These are phyloP conservation scores for Allium fistulosum DNA, from an alignment of 106 monocot species.

Conservation along the genomic window DNA sequence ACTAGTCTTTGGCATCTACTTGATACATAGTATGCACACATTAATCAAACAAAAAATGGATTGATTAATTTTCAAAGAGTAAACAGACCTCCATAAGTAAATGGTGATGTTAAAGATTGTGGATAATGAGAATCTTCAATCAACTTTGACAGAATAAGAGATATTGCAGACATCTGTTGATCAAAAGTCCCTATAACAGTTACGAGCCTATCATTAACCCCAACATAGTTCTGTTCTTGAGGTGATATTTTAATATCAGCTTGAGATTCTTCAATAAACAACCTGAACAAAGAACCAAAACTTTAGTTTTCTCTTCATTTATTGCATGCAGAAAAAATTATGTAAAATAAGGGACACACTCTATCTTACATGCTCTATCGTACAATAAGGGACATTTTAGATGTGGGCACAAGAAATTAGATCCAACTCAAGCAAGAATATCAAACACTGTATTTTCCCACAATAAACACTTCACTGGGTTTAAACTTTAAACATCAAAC, in stretches of 20 bases:
- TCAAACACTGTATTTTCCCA: neutral
- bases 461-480: neutral
- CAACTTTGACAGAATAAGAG: slow-evolving; percentile 71
- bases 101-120: slow-evolving; percentile 64
- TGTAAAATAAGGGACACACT: neutral
- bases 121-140: slow-evolving; percentile 81
- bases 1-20: no score
- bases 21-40: no score
- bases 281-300: slow-evolving; percentile 35
- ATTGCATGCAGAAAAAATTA: neutral
- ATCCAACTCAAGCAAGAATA: neutral
- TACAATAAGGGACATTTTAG: neutral
- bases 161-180: slow-evolving; percentile 67
- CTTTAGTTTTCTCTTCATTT: no score
- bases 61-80: no score
- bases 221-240: slow-evolving; percentile 70
- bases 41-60: no score
- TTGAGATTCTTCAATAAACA: slow-evolving; percentile 84
- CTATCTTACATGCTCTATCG: no score
- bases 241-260: slow-evolving; percentile 99
- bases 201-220: slow-evolving; percentile 83
- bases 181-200: slow-evolving; percentile 77
- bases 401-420: neutral
- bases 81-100: slow-evolving; percentile 71
- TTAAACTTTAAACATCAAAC: no score